These are phyloP conservation scores for Phytophthora palmivora DNA, from an alignment of 352 stramenopile genomes.

Conservation along the genomic window DNA sequence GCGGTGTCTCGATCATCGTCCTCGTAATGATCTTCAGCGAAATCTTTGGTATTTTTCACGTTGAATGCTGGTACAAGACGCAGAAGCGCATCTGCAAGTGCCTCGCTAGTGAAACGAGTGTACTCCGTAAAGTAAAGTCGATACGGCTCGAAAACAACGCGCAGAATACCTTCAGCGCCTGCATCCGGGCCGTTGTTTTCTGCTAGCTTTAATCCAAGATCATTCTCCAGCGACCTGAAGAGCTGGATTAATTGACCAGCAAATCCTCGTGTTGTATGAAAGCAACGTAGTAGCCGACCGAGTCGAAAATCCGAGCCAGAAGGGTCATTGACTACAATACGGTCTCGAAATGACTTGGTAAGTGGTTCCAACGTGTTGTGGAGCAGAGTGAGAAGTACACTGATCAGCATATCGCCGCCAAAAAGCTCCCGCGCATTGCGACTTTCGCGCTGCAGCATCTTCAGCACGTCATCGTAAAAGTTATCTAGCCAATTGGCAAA, in stretches of 20 bases:
- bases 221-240: constrained; percentile 45
- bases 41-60: constrained; percentile 3
- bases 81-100: constrained; percentile 49
- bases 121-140: constrained; percentile 68
- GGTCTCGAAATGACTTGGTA: constrained; percentile 60
- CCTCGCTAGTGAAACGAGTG: constrained; percentile 43
- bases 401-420: constrained; percentile 24
- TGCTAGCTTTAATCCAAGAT: constrained; percentile 21
- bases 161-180: constrained; percentile 21
- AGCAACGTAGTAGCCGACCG: constrained; percentile 46
- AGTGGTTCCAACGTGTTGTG: constrained; percentile 59
- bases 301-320: constrained; percentile 38
- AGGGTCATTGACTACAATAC: constrained; percentile 36
- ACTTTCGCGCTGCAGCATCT: constrained; percentile 65
- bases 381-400: constrained; percentile 55
- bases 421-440: constrained; percentile 58
- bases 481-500: constrained; percentile 58
- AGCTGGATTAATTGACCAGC: constrained; percentile 50
- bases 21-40: constrained; percentile 22
- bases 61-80: constrained; percentile 53
- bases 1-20: constrained; percentile 32
- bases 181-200: constrained; percentile 4
- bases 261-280: constrained; percentile 56
- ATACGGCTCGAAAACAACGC: constrained; percentile 61
- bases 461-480: constrained; percentile 65